Percentiles rank a stretch among this genome's conserved stretches.
Conservation (phyloP, 495 filamentous ascomycete species). For the Hypoxylon perforatum region DNA sequence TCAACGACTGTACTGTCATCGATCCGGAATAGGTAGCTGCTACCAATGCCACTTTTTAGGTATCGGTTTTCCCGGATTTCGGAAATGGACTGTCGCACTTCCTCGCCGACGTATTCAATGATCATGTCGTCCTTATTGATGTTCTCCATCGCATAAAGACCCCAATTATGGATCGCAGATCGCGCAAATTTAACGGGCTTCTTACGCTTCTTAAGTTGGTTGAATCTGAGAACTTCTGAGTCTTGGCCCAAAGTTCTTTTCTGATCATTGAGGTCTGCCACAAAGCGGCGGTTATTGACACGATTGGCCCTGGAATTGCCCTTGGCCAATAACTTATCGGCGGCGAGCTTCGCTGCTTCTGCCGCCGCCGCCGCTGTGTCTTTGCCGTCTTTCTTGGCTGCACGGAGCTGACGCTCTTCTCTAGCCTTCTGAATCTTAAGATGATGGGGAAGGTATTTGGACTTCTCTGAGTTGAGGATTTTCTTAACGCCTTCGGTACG, state of each 20-base stretch:
- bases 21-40: slow-evolving; percentile 97
- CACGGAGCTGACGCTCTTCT: slow-evolving; percentile 85
- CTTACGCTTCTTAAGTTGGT: slow-evolving; percentile 99
- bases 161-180: slow-evolving; percentile 99
- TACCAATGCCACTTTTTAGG: slow-evolving; percentile 95
- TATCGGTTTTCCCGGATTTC: slow-evolving; percentile 93
- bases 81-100: slow-evolving; percentile 94
- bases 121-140: slow-evolving; percentile 99
- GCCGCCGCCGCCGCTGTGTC: slow-evolving; percentile 71
- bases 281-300: slow-evolving; percentile 92
- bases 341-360: slow-evolving; percentile 78
- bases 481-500: slow-evolving; percentile 93
- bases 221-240: slow-evolving; percentile 92
- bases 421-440: slow-evolving; percentile 91
- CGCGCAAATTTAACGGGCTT: slow-evolving; percentile 98
- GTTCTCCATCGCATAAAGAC: slow-evolving; percentile 95
- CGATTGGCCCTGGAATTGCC: slow-evolving; percentile 86
- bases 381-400: slow-evolving; percentile 72
- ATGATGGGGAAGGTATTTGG: slow-evolving; percentile 96
- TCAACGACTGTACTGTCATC: slow-evolving; percentile 98
- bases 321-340: slow-evolving; percentile 81
- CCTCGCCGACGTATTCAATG: slow-evolving; percentile 99
- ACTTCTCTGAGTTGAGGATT: slow-evolving; percentile 96
- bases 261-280: slow-evolving; percentile 93
- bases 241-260: slow-evolving; percentile 88